Evolutionary conservation across 345 rosid genomes (phyloP).

Genomic region (Pugionium dolabratum): DNA sequence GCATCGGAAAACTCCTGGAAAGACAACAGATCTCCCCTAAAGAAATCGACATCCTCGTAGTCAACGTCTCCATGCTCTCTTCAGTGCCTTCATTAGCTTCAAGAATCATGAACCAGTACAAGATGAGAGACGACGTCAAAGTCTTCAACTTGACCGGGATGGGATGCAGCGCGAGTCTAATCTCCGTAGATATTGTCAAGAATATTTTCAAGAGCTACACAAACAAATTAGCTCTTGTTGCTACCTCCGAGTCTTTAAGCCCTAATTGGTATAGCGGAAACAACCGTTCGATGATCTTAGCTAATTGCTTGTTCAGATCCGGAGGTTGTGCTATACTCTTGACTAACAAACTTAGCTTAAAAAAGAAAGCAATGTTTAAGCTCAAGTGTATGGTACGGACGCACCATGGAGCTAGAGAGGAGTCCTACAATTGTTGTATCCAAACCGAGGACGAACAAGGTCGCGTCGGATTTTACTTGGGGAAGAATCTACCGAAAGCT

Average conservation of each 20-base stretch:
- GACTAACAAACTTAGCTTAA: conserved; percentile 62
- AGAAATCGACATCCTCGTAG: conserved; percentile 74
- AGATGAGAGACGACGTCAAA: conserved; percentile 72
- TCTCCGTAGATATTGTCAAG: conserved; percentile 68
- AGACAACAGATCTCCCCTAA: conserved; percentile 63
- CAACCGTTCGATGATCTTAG: conserved; percentile 80
- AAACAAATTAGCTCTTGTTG: conserved; percentile 56
- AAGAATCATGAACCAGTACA: conserved; percentile 70
- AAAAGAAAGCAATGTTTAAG: conserved; percentile 58
- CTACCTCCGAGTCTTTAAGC: conserved; percentile 76
- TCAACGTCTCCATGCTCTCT: conserved; percentile 79
- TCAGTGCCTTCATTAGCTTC: conserved; percentile 61
- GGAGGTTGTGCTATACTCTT: conserved; percentile 82
- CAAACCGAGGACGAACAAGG: conserved; percentile 79
- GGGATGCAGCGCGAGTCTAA: conserved; percentile 93
- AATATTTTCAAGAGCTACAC: conserved; percentile 57
- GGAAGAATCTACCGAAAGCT: conserved; percentile 67
- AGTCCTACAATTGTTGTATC: conserved; percentile 65
- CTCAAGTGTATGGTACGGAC: conserved; percentile 76
- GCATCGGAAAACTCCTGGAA: conserved; percentile 57
- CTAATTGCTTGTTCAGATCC: conserved; percentile 75
- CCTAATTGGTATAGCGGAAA: conserved; percentile 87
- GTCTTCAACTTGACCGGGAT: conserved; percentile 72
- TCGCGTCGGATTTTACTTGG: conserved; percentile 63
- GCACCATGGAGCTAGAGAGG: conserved; percentile 82